A percentile compares a stretch with the other conserved stretches of the same genome.
phyloP scores from a whole-genome alignment of 306 rosid species.

The Cicer chorassanicum region DNA sequence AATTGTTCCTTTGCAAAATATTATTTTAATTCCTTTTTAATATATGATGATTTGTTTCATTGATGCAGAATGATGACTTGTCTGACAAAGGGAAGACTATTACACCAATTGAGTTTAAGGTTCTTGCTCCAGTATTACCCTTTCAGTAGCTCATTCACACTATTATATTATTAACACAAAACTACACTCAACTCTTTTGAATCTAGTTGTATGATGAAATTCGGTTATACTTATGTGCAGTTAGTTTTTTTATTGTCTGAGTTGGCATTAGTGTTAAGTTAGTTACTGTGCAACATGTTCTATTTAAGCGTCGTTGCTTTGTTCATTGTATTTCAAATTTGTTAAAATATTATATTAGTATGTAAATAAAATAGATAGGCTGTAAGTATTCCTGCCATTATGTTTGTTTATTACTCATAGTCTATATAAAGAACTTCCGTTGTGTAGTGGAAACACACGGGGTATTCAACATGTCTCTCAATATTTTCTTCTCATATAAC shows the following conservation, averaged over 20 bases:
- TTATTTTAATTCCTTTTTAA: slow-evolving; percentile 19
- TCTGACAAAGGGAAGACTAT: slow-evolving; percentile 53
- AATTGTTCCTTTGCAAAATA: slow-evolving; percentile 5
- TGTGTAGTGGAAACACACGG: too few species aligned
- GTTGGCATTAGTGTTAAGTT: not conserved
- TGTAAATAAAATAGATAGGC: too few species aligned
- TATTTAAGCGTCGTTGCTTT: not conserved
- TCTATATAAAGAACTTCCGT: too few species aligned
- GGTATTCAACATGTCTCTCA: too few species aligned
- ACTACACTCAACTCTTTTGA: not conserved
- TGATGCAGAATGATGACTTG: slow-evolving; percentile 62
- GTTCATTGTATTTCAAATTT: not conserved
- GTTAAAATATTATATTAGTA: too few species aligned
- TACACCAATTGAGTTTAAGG: slow-evolving; percentile 69
- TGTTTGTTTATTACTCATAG: too few species aligned
- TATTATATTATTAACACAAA: not conserved
- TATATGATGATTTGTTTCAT: slow-evolving; percentile 9
- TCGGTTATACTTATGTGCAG: not conserved
- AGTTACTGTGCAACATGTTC: not conserved
- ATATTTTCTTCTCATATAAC: too few species aligned
- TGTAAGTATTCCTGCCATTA: too few species aligned
- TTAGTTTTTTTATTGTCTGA: not conserved
- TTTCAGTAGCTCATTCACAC: slow-evolving; percentile 22
- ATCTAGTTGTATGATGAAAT: not conserved
- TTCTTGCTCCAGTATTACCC: slow-evolving; percentile 24